These are phyloP conservation scores for Amanita polypyramis DNA, from an alignment of 768 basidiomycete species.

Conservation along the genomic window DNA sequence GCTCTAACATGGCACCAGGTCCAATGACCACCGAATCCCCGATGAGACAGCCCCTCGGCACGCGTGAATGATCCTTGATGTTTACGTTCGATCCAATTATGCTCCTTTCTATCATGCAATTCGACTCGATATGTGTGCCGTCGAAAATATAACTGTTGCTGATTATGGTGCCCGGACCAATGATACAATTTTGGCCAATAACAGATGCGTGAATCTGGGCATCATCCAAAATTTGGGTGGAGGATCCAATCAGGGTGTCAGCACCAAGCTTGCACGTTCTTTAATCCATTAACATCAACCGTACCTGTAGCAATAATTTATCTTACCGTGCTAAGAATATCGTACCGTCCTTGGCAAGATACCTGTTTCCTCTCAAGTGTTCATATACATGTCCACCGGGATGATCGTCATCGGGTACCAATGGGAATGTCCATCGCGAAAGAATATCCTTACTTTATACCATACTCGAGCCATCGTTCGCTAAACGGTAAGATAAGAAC, in stretches of 20 bases:
- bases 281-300: slow-evolving; percentile 1
- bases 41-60: slow-evolving; percentile 74
- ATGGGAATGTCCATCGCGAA: slow-evolving; percentile 88
- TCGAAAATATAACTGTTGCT: slow-evolving; percentile 79
- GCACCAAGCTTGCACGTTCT: slow-evolving; percentile 78
- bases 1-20: slow-evolving; percentile 49
- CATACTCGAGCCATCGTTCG: neutral
- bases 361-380: slow-evolving; percentile 80
- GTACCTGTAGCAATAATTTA: neutral
- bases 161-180: slow-evolving; percentile 64
- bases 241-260: slow-evolving; percentile 80
- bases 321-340: slow-evolving; percentile 74
- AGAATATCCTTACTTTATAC: slow-evolving; percentile 77
- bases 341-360: slow-evolving; percentile 70
- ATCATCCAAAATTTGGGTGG: slow-evolving; percentile 54
- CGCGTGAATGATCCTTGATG: slow-evolving; percentile 52
- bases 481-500: slow-evolving; percentile 7
- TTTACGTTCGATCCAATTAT: slow-evolving; percentile 75
- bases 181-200: slow-evolving; percentile 62
- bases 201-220: slow-evolving; percentile 63
- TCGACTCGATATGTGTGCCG: slow-evolving; percentile 57
- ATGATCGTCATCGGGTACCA: slow-evolving; percentile 91
- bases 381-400: slow-evolving; percentile 78
- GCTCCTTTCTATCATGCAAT: slow-evolving; percentile 62
- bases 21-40: slow-evolving; percentile 78